phyloP scores from a whole-genome alignment of 2,329 filamentous ascomycete genomes.

The Phialophora expanda region DNA sequence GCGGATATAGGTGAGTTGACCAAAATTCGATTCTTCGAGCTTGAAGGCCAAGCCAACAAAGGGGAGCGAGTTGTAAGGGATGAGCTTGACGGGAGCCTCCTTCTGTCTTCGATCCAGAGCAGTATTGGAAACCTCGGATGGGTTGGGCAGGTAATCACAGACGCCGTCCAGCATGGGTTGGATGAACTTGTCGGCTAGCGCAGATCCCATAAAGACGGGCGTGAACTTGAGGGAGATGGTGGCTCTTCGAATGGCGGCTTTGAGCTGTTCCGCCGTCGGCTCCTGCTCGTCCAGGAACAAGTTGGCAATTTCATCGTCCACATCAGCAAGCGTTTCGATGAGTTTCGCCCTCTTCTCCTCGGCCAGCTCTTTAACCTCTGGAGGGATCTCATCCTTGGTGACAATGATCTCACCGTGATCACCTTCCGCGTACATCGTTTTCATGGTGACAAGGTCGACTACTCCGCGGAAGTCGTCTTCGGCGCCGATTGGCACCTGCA shows the following conservation, averaged over 20 bases:
- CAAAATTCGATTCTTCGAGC: constrained; percentile 98
- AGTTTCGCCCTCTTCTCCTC: constrained; percentile 82
- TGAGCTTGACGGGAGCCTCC: constrained; percentile 81
- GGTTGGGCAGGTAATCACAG: constrained; percentile 94
- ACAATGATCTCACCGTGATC: constrained; percentile 75
- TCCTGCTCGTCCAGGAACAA: constrained; percentile 86
- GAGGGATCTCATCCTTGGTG: constrained; percentile 79
- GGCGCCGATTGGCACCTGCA: constrained; percentile 91
- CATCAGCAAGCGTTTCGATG: constrained; percentile 94
- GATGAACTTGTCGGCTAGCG: constrained; percentile 89
- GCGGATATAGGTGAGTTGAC: constrained; percentile 96
- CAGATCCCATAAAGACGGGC: constrained; percentile 95
- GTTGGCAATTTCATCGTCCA: constrained; percentile 97
- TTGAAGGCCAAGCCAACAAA: constrained; percentile 98
- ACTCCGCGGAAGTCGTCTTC: constrained; percentile 94
- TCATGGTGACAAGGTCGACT: constrained; percentile 90
- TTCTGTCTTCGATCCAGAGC: constrained; percentile 81
- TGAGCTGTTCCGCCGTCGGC: constrained; percentile 82
- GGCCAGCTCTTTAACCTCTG: constrained; percentile 74
- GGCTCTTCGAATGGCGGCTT: constrained; percentile 85
- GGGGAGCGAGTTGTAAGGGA: constrained; percentile 90
- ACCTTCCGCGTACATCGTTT: constrained; percentile 90
- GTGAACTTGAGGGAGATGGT: constrained; percentile 91
- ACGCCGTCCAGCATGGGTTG: constrained; percentile 97
- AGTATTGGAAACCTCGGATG: constrained; percentile 83